Base-by-base conservation (phyloP, 768 basidiomycete species). In the Hydnum rufescens region DNA sequence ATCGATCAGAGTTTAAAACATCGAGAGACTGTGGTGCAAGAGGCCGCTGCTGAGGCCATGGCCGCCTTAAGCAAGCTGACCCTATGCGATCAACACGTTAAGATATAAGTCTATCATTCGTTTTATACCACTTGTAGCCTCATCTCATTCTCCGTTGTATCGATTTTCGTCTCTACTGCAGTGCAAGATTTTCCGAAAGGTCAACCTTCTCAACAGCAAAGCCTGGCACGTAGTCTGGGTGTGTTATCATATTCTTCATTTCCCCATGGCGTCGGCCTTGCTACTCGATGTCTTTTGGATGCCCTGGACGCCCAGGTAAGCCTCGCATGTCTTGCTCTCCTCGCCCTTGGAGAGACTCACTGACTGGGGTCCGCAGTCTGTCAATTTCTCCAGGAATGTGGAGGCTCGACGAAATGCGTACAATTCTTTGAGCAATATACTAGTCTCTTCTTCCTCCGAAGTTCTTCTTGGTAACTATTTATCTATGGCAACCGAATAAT, bases 71-170 rank as follows among this genome's bases (percentile, higher is more conserved):
- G 86, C 63, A 68, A 68, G 52, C 69, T 86, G 1, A 68, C 71
- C 29, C 79, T 88, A 58, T 82, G 77, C 58, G 74, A 77, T 2
- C 58, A 60, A 22, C 70, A 76, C 53, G 69, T 90, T 36, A 64
- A 70, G 59, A 88, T 81, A 89, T 93, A 65, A 72, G 88, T 78
- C 44, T n/a, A 42, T 25, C n/a, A n/a, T n/a, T n/a, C n/a, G n/a
- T n/a, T n/a, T n/a, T n/a, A n/a, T 32, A 56, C 51, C 32, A 58
- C 55, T 50, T 59, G 57, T 52, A 16, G 5, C 43, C 18, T 32
- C 31, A 36, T 16, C 6, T 30, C 32, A 28, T 13, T 28, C 25
- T 22, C 6, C 23, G 23, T 36, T 54, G 26, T 52, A 51, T 52
- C 47, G 54, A 56, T 46, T 36, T 44, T 57, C 54, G 30, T 39